A percentile compares a stretch with the other conserved stretches of the same genome.
phyloP scores from a whole-genome alignment of 1,284 basidiomycete species.

The Ustilago loliicola region DNA sequence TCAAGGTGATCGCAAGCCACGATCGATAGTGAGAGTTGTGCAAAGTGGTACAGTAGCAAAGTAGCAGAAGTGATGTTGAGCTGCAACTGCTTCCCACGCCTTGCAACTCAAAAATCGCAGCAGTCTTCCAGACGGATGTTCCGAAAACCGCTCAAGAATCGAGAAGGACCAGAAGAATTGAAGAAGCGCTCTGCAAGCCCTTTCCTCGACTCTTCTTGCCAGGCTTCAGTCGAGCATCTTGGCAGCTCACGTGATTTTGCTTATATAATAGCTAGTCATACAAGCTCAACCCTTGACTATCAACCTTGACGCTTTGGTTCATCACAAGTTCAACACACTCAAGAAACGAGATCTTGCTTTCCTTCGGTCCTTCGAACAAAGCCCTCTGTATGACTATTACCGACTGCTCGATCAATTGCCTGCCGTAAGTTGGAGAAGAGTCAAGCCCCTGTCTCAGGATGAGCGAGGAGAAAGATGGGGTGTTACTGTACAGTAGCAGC shows the following conservation, averaged over 20 bases:
- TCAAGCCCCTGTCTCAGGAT: conserved; percentile 2
- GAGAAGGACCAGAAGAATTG: neutral
- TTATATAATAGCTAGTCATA: conserved; percentile 7
- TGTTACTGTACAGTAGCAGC: neutral
- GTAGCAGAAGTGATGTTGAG: neutral
- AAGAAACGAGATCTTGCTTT: no score
- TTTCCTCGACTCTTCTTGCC: neutral
- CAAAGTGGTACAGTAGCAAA: no score
- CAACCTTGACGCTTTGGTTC: neutral
- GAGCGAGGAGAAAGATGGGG: neutral
- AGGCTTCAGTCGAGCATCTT: neutral
- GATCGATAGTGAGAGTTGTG: conserved; percentile 2
- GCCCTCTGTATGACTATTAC: no score
- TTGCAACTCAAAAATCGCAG: conserved; percentile 12
- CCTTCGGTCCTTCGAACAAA: no score
- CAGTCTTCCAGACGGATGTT: conserved; percentile 3
- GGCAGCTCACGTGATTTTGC: conserved; percentile 4
- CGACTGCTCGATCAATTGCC: neutral
- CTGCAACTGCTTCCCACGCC: conserved; percentile 12
- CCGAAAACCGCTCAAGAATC: neutral
- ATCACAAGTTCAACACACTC: no score
- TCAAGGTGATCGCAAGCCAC: neutral
- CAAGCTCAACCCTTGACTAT: neutral
- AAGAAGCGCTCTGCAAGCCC: neutral
- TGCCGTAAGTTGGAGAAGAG: neutral